Evolutionary conservation across 2,329 filamentous ascomycete species (phyloP).

Genomic region (Phaeosphaeriaceae sp.): DNA sequence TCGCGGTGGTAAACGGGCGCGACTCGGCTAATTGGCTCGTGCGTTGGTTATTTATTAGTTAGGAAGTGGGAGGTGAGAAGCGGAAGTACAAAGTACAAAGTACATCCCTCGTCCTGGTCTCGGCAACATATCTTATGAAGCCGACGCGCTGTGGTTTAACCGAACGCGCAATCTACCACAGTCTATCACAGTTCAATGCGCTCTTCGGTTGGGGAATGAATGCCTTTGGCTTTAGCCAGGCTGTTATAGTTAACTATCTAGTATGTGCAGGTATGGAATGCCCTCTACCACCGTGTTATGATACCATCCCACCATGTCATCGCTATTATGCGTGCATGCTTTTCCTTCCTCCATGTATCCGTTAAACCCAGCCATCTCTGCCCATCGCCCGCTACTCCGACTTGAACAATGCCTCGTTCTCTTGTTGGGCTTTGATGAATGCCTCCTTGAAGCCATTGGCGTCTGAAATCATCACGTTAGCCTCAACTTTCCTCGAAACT

Average conservation of each 20-base stretch:
- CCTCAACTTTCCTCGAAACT: constrained; percentile 25
- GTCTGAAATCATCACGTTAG: constrained; percentile 61
- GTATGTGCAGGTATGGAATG: constrained; percentile 42
- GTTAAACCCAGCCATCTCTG: constrained; percentile 14
- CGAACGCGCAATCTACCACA: too few relatives aligned
- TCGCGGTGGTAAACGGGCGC: too few relatives aligned
- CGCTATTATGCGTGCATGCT: constrained; percentile 36
- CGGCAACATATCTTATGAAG: not conserved
- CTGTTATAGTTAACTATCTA: constrained; percentile 41
- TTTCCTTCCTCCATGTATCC: constrained; percentile 10
- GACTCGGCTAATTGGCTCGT: not conserved
- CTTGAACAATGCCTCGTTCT: constrained; percentile 87
- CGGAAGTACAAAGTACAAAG: not conserved
- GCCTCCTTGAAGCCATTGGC: constrained; percentile 97
- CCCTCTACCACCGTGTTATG: constrained; percentile 39
- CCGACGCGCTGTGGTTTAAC: too few relatives aligned
- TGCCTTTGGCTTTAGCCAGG: constrained; percentile 31
- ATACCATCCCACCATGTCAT: constrained; percentile 35
- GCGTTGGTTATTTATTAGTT: not conserved
- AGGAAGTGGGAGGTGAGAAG: not conserved
- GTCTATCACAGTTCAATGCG: too few relatives aligned
- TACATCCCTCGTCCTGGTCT: too few relatives aligned
- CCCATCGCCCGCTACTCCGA: constrained; percentile 52
- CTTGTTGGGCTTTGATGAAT: constrained; percentile 95
- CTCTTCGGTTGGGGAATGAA: constrained; percentile 12